Base-by-base conservation (phyloP, 2,329 filamentous ascomycete genomes). In the Hypoxylon sp. region DNA sequence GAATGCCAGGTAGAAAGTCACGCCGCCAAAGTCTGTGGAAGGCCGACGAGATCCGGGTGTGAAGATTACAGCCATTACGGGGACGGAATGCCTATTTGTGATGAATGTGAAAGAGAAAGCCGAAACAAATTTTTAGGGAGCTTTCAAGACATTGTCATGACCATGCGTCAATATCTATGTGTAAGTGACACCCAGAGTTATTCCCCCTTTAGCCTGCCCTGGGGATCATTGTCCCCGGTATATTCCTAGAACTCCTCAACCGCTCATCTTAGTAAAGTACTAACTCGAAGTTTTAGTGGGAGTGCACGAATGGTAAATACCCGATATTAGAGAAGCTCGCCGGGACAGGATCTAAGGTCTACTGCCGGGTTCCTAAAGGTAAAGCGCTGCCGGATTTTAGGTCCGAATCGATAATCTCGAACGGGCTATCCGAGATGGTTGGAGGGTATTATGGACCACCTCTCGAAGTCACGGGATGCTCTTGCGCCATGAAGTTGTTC, bases 91-190 rank as follows among this genome's bases (percentile, higher is more conserved):
- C 53, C 67, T 2, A 64, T 69, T 11, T 69, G 67, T 19, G 50
- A 58, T 5, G 9, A 37, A 0, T 65, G 58, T 23, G 67, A 69
- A 12, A 2, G 5, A 2, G 2, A 12, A 32, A 65, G 46, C 21
- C 39, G 32, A 2, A 7, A n/a, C 3, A 30, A n/a, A 3, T 63
- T 66, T 12, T 27, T 32, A 1, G 3, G 9, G 2, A 3, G 25
- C 8, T 34, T 69, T 25, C 1, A 12, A 23, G 2, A 2, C 9
- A 1, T 58, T n/a, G 16, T 21, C 2, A 27, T 12, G n/a, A 19
- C n/a, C 11, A 41, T 69, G 19, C 56, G 67, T 5, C 41, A 37
- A 16, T 67, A 69, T 30, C 16, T 62, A 4, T 69, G 67, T 21
- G 1, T 11, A 8, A 41, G 37, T n/a, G n/a, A 21, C 9, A 14